A percentile compares a stretch with the other conserved stretches of the same genome.
These are phyloP conservation scores for Jackrogersella multiformis DNA, from an alignment of 495 filamentous ascomycete genomes.

Conservation along the genomic window DNA sequence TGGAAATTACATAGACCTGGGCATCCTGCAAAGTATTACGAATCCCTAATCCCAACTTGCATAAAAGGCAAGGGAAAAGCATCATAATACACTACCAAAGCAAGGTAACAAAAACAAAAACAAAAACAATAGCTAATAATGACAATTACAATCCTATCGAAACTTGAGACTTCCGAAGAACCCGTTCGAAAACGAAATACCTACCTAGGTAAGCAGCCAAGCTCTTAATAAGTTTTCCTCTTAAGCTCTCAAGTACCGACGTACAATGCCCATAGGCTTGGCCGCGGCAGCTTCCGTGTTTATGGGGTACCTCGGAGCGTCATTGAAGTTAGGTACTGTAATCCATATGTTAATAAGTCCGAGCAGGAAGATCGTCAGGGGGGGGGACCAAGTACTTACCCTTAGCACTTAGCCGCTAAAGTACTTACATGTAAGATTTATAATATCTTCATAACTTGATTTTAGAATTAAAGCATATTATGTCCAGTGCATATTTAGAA, in stretches of 20 bases:
- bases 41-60: conserved; percentile 1
- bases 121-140: no score
- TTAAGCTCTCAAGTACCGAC: background rate
- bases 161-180: background rate
- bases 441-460: background rate
- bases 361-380: conserved; percentile 12
- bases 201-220: background rate
- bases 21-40: background rate
- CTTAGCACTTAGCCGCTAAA: no score
- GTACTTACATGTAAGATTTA: no score
- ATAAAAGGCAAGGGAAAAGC: background rate
- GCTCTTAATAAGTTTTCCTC: no score
- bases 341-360: no score
- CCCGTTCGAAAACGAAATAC: no score
- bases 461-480: background rate
- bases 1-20: conserved; percentile 12
- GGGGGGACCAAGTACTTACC: background rate
- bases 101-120: no score
- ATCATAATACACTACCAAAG: no score
- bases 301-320: background rate
- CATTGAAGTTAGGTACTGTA: background rate
- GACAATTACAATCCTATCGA: background rate
- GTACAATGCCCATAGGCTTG: background rate
- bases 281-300: background rate
- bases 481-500: no score